phyloP scores from a whole-genome alignment of 108 stramenopile genomes.

The Skeletonema marinoi region DNA sequence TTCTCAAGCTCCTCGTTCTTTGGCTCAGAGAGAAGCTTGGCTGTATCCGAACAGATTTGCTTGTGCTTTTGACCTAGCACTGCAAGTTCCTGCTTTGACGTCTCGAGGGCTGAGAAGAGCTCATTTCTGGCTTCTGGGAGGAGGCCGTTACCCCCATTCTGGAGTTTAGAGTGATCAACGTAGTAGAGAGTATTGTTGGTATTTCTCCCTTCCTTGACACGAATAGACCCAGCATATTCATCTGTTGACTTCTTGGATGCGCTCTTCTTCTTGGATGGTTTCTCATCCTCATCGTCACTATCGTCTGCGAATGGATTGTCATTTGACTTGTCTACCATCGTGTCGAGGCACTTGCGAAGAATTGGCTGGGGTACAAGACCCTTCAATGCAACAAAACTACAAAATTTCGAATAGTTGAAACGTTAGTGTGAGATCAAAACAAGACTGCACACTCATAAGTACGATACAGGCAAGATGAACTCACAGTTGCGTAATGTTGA shows the following conservation, averaged over 20 bases:
- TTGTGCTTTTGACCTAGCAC: slow-evolving; percentile 30
- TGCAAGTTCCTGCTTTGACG: slow-evolving; percentile 46
- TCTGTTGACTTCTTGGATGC: slow-evolving; percentile 26
- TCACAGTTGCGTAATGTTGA: slow-evolving; percentile 81
- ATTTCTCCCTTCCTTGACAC: slow-evolving; percentile 69
- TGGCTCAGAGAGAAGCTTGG: slow-evolving; percentile 69
- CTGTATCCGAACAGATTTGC: slow-evolving; percentile 33
- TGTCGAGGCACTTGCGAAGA: slow-evolving; percentile 63
- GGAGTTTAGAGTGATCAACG: slow-evolving; percentile 66
- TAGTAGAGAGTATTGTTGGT: slow-evolving; percentile 70
- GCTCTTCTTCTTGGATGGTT: slow-evolving; percentile 30
- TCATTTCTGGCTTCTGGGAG: slow-evolving; percentile 57
- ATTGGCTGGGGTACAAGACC: slow-evolving; percentile 69
- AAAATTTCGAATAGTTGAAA: neutral
- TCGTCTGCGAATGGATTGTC: slow-evolving; percentile 53
- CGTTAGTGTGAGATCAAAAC: neutral
- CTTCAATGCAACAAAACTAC: slow-evolving; percentile 25
- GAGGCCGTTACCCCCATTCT: slow-evolving; percentile 63
- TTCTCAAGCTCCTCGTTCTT: slow-evolving; percentile 65
- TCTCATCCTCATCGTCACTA: slow-evolving; percentile 65
- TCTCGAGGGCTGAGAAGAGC: slow-evolving; percentile 45
- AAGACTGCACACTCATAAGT: neutral
- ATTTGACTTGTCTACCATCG: slow-evolving; percentile 60
- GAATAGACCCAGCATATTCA: slow-evolving; percentile 59
- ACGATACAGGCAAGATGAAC: too few relatives aligned